These are phyloP conservation scores for Fragilaria radians DNA, from an alignment of 108 stramenopile genomes.

Conservation along the genomic window DNA sequence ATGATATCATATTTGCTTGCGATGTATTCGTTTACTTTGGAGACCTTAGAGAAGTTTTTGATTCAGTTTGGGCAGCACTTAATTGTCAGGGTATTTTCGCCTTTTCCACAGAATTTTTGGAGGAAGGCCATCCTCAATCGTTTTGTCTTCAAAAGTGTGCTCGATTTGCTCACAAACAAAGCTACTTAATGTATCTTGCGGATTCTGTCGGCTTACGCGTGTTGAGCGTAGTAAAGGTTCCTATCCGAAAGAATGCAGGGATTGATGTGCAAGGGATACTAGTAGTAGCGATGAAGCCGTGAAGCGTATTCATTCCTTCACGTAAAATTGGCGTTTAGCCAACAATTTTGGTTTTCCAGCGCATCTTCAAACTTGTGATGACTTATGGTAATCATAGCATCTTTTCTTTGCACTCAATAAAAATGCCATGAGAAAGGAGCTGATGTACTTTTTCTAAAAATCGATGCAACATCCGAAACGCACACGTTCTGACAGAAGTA, in stretches of 20 bases:
- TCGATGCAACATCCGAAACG: too few relatives aligned
- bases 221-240: neutral
- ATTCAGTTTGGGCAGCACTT: conserved; percentile 20
- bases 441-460: too few relatives aligned
- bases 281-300: conserved; percentile 3
- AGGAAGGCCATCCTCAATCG: conserved; percentile 21
- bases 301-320: too few relatives aligned
- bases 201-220: conserved; percentile 27
- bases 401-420: too few relatives aligned
- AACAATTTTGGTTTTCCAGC: too few relatives aligned
- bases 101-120: conserved; percentile 52
- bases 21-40: conserved; percentile 66
- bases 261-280: conserved; percentile 17
- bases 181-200: conserved; percentile 34
- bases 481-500: too few relatives aligned
- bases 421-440: too few relatives aligned
- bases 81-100: conserved; percentile 39
- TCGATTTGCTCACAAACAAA: conserved; percentile 50
- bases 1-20: conserved; percentile 61
- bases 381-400: too few relatives aligned
- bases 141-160: conserved; percentile 50
- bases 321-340: too few relatives aligned
- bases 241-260: conserved; percentile 28
- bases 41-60: conserved; percentile 36
- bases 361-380: too few relatives aligned